Percentiles rank a stretch among this genome's conserved stretches.
These are phyloP conservation scores for Trichoderma simmonsii DNA, from an alignment of 2,329 filamentous ascomycete species.

Conservation along the genomic window DNA sequence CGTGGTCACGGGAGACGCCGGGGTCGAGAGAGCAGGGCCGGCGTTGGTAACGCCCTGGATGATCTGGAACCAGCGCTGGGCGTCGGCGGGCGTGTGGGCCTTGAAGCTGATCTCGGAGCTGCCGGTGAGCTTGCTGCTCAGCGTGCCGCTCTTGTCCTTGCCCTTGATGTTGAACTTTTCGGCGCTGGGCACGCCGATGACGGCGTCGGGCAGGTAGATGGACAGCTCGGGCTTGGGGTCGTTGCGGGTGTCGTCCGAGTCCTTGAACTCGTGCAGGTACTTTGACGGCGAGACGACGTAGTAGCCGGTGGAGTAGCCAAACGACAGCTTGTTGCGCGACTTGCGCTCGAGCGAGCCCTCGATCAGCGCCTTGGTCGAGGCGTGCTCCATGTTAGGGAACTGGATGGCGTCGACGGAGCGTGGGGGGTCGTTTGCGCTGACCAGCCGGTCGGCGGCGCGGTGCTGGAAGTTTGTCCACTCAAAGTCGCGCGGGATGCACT, in stretches of 20 bases:
- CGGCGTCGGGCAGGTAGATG: slow-evolving; percentile 87
- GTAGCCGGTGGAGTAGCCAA: slow-evolving; percentile 76
- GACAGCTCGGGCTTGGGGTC: slow-evolving; percentile 83
- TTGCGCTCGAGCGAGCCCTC: slow-evolving; percentile 89
- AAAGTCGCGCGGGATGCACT: slow-evolving; percentile 77
- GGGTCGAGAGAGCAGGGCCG: slow-evolving; percentile 32
- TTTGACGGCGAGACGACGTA: slow-evolving; percentile 87
- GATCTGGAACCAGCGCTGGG: slow-evolving; percentile 79
- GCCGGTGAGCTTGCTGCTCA: slow-evolving; percentile 78
- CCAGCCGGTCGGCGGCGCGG: slow-evolving; percentile 68
- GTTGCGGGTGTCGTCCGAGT: slow-evolving; percentile 68
- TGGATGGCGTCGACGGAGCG: slow-evolving; percentile 69
- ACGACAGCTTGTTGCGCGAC: slow-evolving; percentile 75
- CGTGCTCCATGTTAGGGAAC: slow-evolving; percentile 88
- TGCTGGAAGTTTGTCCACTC: slow-evolving; percentile 86
- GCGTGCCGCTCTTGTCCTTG: slow-evolving; percentile 79
- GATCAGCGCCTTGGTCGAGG: slow-evolving; percentile 74
- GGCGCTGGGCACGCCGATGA: slow-evolving; percentile 67
- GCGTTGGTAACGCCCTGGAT: slow-evolving; percentile 61
- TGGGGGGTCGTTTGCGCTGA: slow-evolving; percentile 72
- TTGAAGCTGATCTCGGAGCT: slow-evolving; percentile 82
- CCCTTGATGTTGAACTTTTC: slow-evolving; percentile 94
- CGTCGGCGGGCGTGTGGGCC: slow-evolving; percentile 75
- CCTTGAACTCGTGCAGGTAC: slow-evolving; percentile 95
- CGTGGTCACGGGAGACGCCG: background rate